Evolutionary conservation across 352 stramenopile species (phyloP).

Genomic region (Globisporangium irregulare): DNA sequence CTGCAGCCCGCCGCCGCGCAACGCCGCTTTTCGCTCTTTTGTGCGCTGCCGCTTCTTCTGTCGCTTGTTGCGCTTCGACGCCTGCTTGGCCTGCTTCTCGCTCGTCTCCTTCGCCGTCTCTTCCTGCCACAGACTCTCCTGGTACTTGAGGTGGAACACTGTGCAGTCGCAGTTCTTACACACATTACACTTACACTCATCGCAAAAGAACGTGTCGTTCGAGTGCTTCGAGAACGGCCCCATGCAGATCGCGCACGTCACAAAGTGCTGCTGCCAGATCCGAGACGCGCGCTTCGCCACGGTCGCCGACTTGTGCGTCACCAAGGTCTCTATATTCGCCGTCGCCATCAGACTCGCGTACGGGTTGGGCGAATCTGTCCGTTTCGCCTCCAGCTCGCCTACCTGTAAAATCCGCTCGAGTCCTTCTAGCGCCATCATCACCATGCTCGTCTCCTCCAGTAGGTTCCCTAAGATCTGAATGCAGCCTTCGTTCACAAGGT

Average conservation of each 20-base stretch:
- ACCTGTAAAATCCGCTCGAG: conserved; percentile 97
- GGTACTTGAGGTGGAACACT: conserved; percentile 97
- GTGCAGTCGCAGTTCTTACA: conserved; percentile 97
- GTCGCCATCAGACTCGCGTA: conserved; percentile 89
- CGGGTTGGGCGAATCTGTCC: conserved; percentile 81
- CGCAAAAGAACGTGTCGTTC: conserved; percentile 94
- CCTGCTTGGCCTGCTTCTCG: conserved; percentile 88
- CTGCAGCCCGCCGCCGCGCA: conserved; percentile 32
- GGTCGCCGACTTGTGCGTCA: conserved; percentile 93
- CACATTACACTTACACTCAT: conserved; percentile 98
- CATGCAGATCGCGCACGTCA: conserved; percentile 96
- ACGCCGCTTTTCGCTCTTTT: conserved; percentile 76
- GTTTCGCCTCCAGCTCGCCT: conserved; percentile 86
- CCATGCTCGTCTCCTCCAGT: conserved; percentile 96
- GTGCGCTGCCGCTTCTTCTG: conserved; percentile 85
- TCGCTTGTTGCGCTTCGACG: conserved; percentile 81
- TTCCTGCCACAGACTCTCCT: conserved; percentile 94
- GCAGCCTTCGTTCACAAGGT: conserved; percentile 84
- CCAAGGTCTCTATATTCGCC: conserved; percentile 91
- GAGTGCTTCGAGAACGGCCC: conserved; percentile 94
- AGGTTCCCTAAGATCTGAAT: conserved; percentile 90
- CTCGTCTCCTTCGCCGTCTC: conserved; percentile 91
- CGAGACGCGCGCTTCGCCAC: conserved; percentile 94
- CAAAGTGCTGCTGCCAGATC: conserved; percentile 98
- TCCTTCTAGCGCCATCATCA: conserved; percentile 98